Evolutionary conservation across 352 stramenopile genomes (phyloP).

Genomic region (Pythium brassicae): DNA sequence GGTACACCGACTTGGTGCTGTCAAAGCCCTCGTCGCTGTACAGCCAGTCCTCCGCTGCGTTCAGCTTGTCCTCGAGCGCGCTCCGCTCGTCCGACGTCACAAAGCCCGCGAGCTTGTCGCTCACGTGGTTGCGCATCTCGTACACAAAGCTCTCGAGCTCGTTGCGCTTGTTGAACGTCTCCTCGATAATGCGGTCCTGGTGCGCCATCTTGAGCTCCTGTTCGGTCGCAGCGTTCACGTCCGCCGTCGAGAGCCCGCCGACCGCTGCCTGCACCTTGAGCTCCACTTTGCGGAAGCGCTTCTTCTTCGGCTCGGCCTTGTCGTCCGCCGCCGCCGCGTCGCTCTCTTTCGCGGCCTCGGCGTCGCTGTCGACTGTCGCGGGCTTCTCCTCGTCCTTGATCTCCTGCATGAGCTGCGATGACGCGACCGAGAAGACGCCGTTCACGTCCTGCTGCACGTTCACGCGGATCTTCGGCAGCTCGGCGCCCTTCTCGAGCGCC

Average conservation of each 20-base stretch:
- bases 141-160: slow-evolving; percentile 99
- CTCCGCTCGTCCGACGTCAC: slow-evolving; percentile 88
- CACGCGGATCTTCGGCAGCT: slow-evolving; percentile 92
- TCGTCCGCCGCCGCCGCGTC: slow-evolving; percentile 64
- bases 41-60: slow-evolving; percentile 96
- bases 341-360: slow-evolving; percentile 57
- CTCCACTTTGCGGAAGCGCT: slow-evolving; percentile 93
- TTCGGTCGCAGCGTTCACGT: slow-evolving; percentile 75
- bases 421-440: slow-evolving; percentile 93
- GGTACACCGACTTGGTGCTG: slow-evolving; percentile 96
- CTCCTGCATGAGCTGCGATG: slow-evolving; percentile 97
- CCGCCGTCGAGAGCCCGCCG: slow-evolving; percentile 41
- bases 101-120: slow-evolving; percentile 79
- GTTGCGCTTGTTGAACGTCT: slow-evolving; percentile 99
- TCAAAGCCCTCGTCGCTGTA: slow-evolving; percentile 99
- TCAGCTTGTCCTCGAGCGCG: slow-evolving; percentile 85
- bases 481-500: slow-evolving; percentile 51
- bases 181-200: slow-evolving; percentile 93
- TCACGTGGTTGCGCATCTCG: slow-evolving; percentile 96
- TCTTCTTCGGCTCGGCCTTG: slow-evolving; percentile 89
- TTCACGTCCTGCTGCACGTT: slow-evolving; percentile 98
- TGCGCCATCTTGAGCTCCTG: slow-evolving; percentile 95
- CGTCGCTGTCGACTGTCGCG: slow-evolving; percentile 14
- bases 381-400: slow-evolving; percentile 87
- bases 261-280: slow-evolving; percentile 68